Percentiles rank a stretch among this genome's conserved stretches.
phyloP scores from a whole-genome alignment of 2,329 filamentous ascomycete species.

The Hymenoscyphus repandus region DNA sequence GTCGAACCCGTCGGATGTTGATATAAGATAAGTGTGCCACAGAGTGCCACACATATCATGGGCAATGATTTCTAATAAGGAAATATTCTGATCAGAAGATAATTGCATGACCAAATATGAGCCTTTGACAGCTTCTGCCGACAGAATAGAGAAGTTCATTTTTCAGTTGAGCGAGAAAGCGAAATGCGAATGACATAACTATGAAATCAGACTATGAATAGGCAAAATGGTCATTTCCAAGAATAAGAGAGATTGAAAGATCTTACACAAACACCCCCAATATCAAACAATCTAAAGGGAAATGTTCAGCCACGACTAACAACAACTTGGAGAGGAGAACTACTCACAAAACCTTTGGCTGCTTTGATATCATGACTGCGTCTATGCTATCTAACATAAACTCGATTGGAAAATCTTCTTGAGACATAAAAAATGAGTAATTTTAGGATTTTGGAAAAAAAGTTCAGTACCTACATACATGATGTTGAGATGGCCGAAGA shows the following conservation, averaged over 20 bases:
- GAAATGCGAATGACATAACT: neutral
- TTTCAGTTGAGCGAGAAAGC: neutral
- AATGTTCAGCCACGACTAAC: constrained; percentile 7
- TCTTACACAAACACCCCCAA: constrained; percentile 94
- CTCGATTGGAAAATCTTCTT: constrained; percentile 27
- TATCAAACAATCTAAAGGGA: constrained; percentile 66
- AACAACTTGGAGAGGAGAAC: constrained; percentile 7
- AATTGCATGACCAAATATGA: too few species aligned
- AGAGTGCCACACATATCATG: neutral
- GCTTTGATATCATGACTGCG: constrained; percentile 38
- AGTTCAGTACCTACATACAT: too few species aligned
- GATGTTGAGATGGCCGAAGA: too few species aligned
- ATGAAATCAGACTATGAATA: neutral
- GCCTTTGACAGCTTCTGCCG: too few species aligned
- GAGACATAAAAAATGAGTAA: constrained; percentile 21
- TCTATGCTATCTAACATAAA: constrained; percentile 29
- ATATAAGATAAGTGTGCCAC: too few species aligned
- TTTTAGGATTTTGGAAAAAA: too few species aligned
- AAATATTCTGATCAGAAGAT: too few species aligned
- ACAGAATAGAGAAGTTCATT: too few species aligned
- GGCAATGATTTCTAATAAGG: neutral
- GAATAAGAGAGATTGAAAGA: neutral
- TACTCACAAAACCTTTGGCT: constrained; percentile 59
- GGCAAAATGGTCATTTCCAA: neutral
- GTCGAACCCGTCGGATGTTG: too few species aligned